These are phyloP conservation scores for Pseudoneurospora amorphoporcata DNA, from an alignment of 495 filamentous ascomycete genomes.

Conservation along the genomic window DNA sequence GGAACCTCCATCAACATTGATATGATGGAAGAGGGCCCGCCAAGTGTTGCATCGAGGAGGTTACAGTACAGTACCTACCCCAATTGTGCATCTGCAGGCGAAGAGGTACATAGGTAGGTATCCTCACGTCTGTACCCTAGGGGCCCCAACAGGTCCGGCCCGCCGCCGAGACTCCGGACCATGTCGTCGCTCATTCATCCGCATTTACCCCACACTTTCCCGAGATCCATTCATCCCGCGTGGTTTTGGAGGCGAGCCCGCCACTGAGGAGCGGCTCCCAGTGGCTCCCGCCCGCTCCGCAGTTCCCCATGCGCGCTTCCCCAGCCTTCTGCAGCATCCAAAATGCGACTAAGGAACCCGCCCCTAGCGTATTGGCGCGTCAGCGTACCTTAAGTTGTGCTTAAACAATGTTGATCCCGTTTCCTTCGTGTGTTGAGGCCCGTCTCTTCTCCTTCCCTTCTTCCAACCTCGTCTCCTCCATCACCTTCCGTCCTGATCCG, in stretches of 20 bases:
- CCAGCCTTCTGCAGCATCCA: neutral
- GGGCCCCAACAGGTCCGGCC: neutral
- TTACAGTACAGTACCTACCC: neutral
- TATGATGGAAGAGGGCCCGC: neutral
- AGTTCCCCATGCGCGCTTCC: neutral
- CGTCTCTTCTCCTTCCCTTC: neutral
- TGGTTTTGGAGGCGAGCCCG: neutral
- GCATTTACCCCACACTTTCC: conserved; percentile 4
- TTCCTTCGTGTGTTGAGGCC: neutral
- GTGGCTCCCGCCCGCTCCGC: neutral
- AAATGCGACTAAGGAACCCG: neutral
- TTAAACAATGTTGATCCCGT: neutral
- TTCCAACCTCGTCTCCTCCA: neutral
- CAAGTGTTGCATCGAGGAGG: neutral
- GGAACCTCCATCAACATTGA: neutral
- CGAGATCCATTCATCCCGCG: conserved; percentile 1
- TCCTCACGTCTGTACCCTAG: neutral
- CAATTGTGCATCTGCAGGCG: neutral
- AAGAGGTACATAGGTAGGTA: neutral
- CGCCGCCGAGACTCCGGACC: neutral
- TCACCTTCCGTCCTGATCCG: neutral
- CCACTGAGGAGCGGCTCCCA: neutral
- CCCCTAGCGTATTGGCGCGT: neutral
- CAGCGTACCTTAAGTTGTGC: neutral
- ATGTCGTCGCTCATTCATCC: neutral